Conservation (phyloP, 495 filamentous ascomycete genomes). For the Entonaema liquescens region DNA sequence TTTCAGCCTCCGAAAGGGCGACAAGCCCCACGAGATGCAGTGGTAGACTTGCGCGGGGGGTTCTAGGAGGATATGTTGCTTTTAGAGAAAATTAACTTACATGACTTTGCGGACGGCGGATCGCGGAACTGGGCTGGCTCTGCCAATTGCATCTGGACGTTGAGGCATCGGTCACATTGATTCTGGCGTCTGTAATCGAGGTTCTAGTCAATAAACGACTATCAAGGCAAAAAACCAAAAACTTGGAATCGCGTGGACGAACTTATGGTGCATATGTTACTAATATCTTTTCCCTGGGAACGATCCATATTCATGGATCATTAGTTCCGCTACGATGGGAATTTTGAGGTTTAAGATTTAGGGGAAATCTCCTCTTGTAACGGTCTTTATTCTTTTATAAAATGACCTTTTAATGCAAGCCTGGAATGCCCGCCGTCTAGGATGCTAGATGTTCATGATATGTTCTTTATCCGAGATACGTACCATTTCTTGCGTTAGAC, state of each 20-base stretch:
- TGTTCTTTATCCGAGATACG: constrained; percentile 15
- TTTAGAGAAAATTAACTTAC: constrained; percentile 49
- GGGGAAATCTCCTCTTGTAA: not conserved
- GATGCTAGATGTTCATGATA: constrained; percentile 25
- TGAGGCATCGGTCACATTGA: constrained; percentile 64
- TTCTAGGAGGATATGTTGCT: constrained; percentile 42
- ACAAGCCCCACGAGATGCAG: constrained; percentile 98
- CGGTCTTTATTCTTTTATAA: not conserved
- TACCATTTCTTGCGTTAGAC: constrained; percentile 28
- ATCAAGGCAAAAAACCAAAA: constrained; percentile 39
- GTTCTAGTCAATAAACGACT: constrained; percentile 63
- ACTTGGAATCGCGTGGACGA: constrained; percentile 12
- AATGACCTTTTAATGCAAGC: constrained; percentile 2
- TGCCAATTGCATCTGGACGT: constrained; percentile 66
- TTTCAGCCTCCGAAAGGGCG: constrained; percentile 97
- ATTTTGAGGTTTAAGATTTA: not conserved
- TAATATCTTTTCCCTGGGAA: not conserved
- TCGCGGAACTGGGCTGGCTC: constrained; percentile 59
- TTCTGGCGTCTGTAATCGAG: constrained; percentile 67
- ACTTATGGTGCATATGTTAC: constrained; percentile 1
- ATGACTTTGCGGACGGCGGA: constrained; percentile 51
- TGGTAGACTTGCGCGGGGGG: constrained; percentile 64
- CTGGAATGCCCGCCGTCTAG: not conserved
- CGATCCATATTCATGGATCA: not conserved
- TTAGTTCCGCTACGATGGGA: not conserved